phyloP scores from a whole-genome alignment of 108 stramenopile species.

The Aurantiochytrium sp. region DNA sequence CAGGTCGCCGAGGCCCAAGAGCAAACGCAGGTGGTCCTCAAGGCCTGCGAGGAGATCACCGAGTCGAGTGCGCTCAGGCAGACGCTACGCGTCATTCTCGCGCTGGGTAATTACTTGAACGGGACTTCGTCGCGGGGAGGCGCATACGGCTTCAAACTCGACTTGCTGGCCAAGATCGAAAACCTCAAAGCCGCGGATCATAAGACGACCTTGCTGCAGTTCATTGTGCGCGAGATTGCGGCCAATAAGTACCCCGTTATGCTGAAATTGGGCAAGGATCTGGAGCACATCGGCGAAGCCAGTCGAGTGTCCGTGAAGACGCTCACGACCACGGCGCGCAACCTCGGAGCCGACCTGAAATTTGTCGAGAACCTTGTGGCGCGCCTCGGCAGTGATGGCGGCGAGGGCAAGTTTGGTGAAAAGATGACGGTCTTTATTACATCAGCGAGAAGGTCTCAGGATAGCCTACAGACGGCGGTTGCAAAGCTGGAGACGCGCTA shows the following conservation, averaged over 20 bases:
- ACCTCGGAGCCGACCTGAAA: background rate
- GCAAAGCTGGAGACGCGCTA: background rate
- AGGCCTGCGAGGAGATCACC: slow-evolving; percentile 63
- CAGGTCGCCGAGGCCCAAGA: slow-evolving; percentile 16
- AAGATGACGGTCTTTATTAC: background rate
- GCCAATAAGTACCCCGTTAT: background rate
- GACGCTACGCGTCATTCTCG: slow-evolving; percentile 7
- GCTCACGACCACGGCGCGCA: background rate
- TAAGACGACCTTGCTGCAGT: background rate
- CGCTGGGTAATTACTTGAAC: slow-evolving; percentile 44
- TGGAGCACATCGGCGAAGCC: background rate
- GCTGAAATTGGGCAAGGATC: background rate
- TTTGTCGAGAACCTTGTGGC: background rate
- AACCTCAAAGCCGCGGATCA: slow-evolving; percentile 32
- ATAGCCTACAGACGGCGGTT: background rate
- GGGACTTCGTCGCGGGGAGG: slow-evolving; percentile 32
- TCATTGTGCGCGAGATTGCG: slow-evolving; percentile 6
- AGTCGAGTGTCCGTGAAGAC: background rate
- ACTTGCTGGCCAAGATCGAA: slow-evolving; percentile 38
- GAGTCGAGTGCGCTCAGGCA: slow-evolving; percentile 20
- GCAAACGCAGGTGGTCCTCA: slow-evolving; percentile 58
- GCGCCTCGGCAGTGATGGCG: background rate
- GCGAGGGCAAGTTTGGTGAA: background rate
- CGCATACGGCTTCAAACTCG: slow-evolving; percentile 46
- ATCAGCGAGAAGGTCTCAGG: background rate